phyloP scores from a whole-genome alignment of 192 early-diverging fungal species.

The Umbelopsis ramanniana region DNA sequence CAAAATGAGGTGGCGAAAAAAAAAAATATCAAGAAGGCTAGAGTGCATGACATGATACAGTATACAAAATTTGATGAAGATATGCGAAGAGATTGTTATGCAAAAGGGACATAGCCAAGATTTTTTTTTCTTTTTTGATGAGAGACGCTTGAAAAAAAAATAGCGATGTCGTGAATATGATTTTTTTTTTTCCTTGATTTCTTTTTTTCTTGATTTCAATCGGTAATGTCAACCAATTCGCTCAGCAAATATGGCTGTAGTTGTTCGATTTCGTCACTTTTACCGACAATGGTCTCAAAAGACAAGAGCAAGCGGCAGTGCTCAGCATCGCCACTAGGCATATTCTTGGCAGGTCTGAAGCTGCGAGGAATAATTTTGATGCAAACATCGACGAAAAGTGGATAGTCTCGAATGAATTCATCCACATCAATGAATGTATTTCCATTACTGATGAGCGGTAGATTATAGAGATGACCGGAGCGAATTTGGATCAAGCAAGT shows the following conservation, averaged over 20 bases:
- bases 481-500: conserved; percentile 43
- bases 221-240: conserved; percentile 15
- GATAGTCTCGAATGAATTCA: conserved; percentile 29
- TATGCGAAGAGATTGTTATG: too few relatives aligned
- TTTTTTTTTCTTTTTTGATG: too few relatives aligned
- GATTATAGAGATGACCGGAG: conserved; percentile 43
- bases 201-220: background rate
- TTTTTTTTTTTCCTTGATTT: too few relatives aligned
- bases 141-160: too few relatives aligned
- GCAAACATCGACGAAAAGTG: conserved; percentile 46
- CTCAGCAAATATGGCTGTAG: conserved; percentile 21
- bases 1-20: too few relatives aligned
- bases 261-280: conserved; percentile 13
- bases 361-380: conserved; percentile 36
- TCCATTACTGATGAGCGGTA: conserved; percentile 8
- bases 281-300: conserved; percentile 13
- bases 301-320: conserved; percentile 2
- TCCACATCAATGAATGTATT: conserved; percentile 14
- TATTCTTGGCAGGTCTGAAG: background rate
- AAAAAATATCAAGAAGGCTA: too few relatives aligned
- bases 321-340: background rate
- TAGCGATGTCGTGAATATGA: background rate
- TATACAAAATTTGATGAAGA: too few relatives aligned
- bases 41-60: too few relatives aligned
- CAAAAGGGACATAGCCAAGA: too few relatives aligned